Conservation (phyloP, 257 asterid species). For the Forsythia viridissima region DNA sequence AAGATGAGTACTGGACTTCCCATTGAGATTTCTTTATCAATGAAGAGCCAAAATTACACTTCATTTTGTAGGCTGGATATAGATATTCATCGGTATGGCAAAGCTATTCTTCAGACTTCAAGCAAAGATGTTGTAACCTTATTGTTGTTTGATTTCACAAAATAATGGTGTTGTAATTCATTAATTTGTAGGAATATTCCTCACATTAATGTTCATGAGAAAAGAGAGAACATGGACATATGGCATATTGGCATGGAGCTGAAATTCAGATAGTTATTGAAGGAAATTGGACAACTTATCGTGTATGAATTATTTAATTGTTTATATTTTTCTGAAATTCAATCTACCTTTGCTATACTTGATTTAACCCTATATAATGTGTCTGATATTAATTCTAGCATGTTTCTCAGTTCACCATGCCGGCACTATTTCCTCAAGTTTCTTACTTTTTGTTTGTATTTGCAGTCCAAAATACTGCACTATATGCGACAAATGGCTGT, state of each 20-base stretch:
- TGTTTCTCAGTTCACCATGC: neutral
- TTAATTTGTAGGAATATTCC: slow-evolving; percentile 67
- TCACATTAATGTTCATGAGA: slow-evolving; percentile 83
- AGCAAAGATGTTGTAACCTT: slow-evolving; percentile 15
- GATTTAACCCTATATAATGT: neutral
- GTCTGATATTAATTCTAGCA: neutral
- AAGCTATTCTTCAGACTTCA: slow-evolving; percentile 18
- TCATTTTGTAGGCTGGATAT: slow-evolving; percentile 90
- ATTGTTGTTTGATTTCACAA: slow-evolving; percentile 11
- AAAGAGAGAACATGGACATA: slow-evolving; percentile 52
- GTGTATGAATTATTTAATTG: slow-evolving; percentile 46
- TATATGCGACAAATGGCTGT: slow-evolving; percentile 98
- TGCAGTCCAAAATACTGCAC: slow-evolving; percentile 88
- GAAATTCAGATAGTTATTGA: slow-evolving; percentile 90
- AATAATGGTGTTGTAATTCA: slow-evolving; percentile 18
- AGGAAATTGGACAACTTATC: slow-evolving; percentile 92
- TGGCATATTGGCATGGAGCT: slow-evolving; percentile 73
- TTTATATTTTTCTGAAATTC: neutral
- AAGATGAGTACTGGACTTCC: slow-evolving; percentile 98
- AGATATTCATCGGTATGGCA: slow-evolving; percentile 65
- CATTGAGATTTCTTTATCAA: slow-evolving; percentile 78
- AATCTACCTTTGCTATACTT: slow-evolving; percentile 2
- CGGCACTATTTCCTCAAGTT: slow-evolving; percentile 5
- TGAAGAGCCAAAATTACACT: slow-evolving; percentile 69
- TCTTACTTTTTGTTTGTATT: slow-evolving; percentile 22